Percentiles rank a stretch among this genome's conserved stretches.
These are phyloP conservation scores for Coemansia asiatica DNA, from an alignment of 192 early-diverging fungal genomes.

Conservation along the genomic window DNA sequence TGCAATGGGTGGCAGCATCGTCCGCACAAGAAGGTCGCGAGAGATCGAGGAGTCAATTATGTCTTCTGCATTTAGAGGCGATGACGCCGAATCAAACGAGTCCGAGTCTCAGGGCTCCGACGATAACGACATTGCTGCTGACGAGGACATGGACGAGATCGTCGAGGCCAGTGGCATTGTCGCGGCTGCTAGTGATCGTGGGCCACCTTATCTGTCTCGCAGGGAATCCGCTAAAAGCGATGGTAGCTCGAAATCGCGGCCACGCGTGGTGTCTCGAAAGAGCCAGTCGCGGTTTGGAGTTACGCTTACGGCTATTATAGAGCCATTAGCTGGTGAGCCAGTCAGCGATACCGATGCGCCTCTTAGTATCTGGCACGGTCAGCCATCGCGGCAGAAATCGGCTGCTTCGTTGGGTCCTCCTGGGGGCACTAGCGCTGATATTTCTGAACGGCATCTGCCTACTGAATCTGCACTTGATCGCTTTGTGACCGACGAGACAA, in stretches of 20 bases:
- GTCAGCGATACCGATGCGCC: background rate
- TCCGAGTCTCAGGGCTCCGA: slow-evolving; percentile 4
- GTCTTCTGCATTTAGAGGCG: background rate
- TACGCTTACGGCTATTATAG: slow-evolving; percentile 37
- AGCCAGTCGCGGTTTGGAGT: slow-evolving; percentile 50
- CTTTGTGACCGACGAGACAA: slow-evolving; percentile 21
- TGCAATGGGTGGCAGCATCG: slow-evolving; percentile 49
- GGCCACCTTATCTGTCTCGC: background rate
- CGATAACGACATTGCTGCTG: slow-evolving; percentile 9
- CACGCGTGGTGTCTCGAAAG: slow-evolving; percentile 44
- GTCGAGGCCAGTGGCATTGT: slow-evolving; percentile 44
- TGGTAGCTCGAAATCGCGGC: background rate
- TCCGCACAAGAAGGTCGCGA: slow-evolving; percentile 37
- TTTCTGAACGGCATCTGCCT: background rate
- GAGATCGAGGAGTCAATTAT: slow-evolving; percentile 8
- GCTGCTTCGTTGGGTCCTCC: background rate
- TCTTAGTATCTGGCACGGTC: slow-evolving; percentile 3
- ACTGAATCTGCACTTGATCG: slow-evolving; percentile 46
- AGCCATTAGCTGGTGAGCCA: background rate
- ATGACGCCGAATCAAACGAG: background rate
- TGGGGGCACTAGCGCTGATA: background rate
- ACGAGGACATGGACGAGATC: slow-evolving; percentile 25
- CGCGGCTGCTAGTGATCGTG: background rate
- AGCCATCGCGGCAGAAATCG: slow-evolving; percentile 1
- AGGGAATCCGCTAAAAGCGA: background rate